Evolutionary conservation across 305 asterid genomes (phyloP).

Genomic region (Coffea humblotiana): DNA sequence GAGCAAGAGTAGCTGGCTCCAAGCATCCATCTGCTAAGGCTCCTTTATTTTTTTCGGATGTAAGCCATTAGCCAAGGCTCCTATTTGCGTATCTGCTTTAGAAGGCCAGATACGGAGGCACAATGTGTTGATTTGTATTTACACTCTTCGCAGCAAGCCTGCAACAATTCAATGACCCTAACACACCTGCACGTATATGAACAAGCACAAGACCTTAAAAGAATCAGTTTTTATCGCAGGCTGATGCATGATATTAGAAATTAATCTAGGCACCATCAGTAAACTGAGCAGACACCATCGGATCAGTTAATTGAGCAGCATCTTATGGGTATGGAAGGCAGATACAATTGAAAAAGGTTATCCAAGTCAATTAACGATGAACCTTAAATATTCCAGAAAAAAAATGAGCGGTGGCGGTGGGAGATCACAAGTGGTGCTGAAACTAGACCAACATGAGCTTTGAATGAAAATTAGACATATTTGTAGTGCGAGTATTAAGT

Average conservation of each 20-base stretch:
- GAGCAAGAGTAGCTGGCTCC: not conserved
- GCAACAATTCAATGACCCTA: conserved; percentile 70
- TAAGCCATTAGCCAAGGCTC: not conserved
- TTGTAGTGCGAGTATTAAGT: not conserved
- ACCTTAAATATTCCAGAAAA: not conserved
- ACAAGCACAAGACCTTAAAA: not conserved
- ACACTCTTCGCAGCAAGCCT: conserved; percentile 79
- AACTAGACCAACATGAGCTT: not conserved
- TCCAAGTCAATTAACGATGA: not conserved
- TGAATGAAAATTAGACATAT: not conserved
- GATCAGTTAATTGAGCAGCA: not conserved
- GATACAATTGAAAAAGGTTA: not conserved
- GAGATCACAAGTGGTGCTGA: not conserved
- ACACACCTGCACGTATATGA: conserved; percentile 61
- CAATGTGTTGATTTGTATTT: conserved; percentile 86
- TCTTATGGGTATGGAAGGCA: not conserved
- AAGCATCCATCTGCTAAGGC: not conserved
- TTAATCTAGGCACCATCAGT: too few species aligned
- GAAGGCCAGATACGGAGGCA: conserved; percentile 71
- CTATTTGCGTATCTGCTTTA: conserved; percentile 76
- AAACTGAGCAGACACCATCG: not conserved
- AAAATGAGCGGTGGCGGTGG: too few species aligned
- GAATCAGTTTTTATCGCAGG: not conserved
- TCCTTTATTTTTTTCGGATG: not conserved
- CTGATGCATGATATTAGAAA: not conserved